Percentiles rank a stretch among this genome's conserved stretches.
These are phyloP conservation scores for Grifola frondosa DNA, from an alignment of 1,284 basidiomycete genomes.

Conservation along the genomic window DNA sequence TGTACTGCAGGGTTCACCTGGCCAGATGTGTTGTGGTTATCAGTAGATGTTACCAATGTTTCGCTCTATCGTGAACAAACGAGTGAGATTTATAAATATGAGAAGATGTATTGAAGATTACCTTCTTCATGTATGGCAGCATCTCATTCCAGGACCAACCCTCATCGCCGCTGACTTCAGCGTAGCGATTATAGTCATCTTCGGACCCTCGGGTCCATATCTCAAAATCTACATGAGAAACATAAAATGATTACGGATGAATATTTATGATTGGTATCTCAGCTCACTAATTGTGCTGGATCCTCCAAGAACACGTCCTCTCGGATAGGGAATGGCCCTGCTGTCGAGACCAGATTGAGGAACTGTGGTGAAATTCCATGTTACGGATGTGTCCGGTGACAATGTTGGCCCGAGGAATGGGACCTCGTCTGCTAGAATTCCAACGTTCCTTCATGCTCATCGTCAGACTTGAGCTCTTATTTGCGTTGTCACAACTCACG, in stretches of 20 bases:
- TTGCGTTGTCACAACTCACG: background rate
- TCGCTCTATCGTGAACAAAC: constrained; percentile 27
- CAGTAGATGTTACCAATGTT: constrained; percentile 27
- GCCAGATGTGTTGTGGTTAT: constrained; percentile 31
- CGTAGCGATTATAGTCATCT: constrained; percentile 31
- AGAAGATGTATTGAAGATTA: background rate
- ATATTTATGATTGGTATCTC: background rate
- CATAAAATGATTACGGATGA: background rate
- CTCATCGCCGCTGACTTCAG: constrained; percentile 26
- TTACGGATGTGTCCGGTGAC: constrained; percentile 3
- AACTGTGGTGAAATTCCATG: constrained; percentile 17
- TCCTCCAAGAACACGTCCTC: constrained; percentile 15
- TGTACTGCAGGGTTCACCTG: constrained; percentile 33
- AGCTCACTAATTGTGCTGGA: constrained; percentile 13
- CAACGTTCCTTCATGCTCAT: background rate
- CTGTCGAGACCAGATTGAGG: constrained; percentile 9
- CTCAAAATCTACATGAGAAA: constrained; percentile 22
- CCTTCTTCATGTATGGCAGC: constrained; percentile 8
- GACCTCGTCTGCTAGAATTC: constrained; percentile 3
- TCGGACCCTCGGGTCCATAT: constrained; percentile 31
- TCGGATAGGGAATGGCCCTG: constrained; percentile 6
- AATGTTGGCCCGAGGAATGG: constrained; percentile 2
- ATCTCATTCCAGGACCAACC: constrained; percentile 35
- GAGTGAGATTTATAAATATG: background rate
- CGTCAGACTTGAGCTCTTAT: background rate